Evolutionary conservation across 2,329 filamentous ascomycete genomes (phyloP), one percentile per base, ranked within the genome.

Genomic region (Blumeriella jaapii): DNA sequence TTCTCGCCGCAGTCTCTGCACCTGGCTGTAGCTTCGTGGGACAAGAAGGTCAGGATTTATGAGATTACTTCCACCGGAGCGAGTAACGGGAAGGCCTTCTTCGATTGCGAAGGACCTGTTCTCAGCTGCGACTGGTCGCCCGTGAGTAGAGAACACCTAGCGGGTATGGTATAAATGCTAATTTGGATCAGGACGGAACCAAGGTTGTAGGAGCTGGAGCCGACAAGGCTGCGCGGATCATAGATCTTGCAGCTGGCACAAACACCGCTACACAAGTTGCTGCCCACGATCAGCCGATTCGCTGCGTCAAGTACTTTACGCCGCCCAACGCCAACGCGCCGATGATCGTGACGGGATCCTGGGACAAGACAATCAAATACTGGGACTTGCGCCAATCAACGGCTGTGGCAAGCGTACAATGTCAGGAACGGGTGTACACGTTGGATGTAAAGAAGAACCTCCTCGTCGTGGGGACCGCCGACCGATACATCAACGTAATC

Each of bases 1-100:
- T 98, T 95, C 64, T 87, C 81, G 10, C 75, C 80, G 1, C 68
- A 68, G 34, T 71, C 63, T 47, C 85, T 96, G 52, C 82, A 93
- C 56, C 69, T 98, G 12, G 86, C 89, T 15, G 83, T 95, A 22
- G 68, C 85, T 30, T 94, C 85, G 51, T 98, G 91, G 91, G 91
- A 98, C 62, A 93, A 93, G 66, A 93, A 94, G 59, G 85, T 96
- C 45, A 81, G 87, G 55, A 89, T 98, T 56, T 98, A 96, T 63
- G 85, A 96, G 60, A 85, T 96, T 56, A 75, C 79, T 46, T 63
- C 62, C 38, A 75, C 75, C 47, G 85, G 86, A 27, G 73, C 82
- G 55, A 89, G 82, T 54, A 75, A 85, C 56, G 86, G 85, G 31
- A 89, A 87, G 54, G 85, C 85, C 44, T 65, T 80, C 40, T 93